Evolutionary conservation across 1,139 yeast species (phyloP), one percentile per base, ranked within the genome.

Genomic region (Pichia sp.): DNA sequence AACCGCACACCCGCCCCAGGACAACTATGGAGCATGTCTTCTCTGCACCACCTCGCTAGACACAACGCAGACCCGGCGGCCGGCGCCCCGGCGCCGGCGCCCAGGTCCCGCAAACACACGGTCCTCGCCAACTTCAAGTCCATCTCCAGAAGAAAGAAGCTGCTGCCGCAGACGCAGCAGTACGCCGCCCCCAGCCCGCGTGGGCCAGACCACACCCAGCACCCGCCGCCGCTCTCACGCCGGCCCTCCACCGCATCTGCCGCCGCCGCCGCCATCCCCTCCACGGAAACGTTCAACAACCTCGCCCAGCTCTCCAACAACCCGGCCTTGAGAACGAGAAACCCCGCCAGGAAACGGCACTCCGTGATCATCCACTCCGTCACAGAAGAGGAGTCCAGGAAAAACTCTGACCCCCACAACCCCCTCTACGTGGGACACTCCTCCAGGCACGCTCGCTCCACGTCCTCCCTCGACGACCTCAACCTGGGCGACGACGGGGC

Each of bases 311-410:
- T 48, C 5, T 32, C 51, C n/a, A 49, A 10, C 13, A 42, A 30
- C 13, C 47, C 46, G 10, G 41, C 30, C 4, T 26, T 49, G 47
- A 34, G 47, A 19, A 49, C 50, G 15, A 40, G 42, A 36, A 46
- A 49, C 19, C 53, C 50, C 5, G 29, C 36, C 13, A 42, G 44
- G 19, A 53, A 53, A 23, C 31, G 55, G 23, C 55, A 53, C 32
- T 53, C 55, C 8, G 45, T 53, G 3, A n/a, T 53, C 47, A 45
- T 53, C 26, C 23, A 23, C 31, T 16, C 49, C 13, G 26, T n/a
- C 29, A 19, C 31, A 10, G 45, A 42, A 8, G n/a, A 19, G 19
- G 44, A 41, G 19, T 41, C 26, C 11, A 41, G 44, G 26, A 41
- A 41, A 42, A 23, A 15, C 45, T 15, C 45, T 3, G 45, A 42